A percentile compares a stretch with the other conserved stretches of the same genome.
Evolutionary conservation across 140 eudicot genomes (phyloP).

Genomic region (Artemisia princeps): DNA sequence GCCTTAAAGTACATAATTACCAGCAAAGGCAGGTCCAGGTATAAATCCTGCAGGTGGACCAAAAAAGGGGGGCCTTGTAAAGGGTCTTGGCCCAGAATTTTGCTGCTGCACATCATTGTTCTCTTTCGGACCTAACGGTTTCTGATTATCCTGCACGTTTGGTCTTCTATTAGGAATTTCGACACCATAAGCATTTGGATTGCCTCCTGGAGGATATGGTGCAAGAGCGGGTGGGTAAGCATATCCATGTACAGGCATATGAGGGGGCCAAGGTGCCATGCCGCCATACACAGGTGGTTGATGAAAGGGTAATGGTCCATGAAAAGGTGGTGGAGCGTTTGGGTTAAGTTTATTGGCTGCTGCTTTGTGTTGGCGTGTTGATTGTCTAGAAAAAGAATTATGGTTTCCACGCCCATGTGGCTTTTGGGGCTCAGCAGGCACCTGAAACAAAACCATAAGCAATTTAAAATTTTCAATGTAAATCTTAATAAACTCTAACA

Average conservation of each 20-base stretch:
- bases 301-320: constrained; percentile 50
- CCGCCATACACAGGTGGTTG: constrained; percentile 50
- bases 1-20: constrained; percentile 31
- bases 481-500: background rate
- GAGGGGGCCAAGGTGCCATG: constrained; percentile 56
- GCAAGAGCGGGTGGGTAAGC: constrained; percentile 44
- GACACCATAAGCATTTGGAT: constrained; percentile 36
- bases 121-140: constrained; percentile 43
- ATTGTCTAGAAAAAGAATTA: constrained; percentile 30
- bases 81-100: constrained; percentile 57
- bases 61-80: constrained; percentile 54
- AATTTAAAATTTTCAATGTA: background rate
- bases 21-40: constrained; percentile 60
- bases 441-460: constrained; percentile 34
- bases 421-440: constrained; percentile 43
- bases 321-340: constrained; percentile 41
- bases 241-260: constrained; percentile 51
- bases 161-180: constrained; percentile 48
- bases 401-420: constrained; percentile 43
- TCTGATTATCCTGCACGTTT: constrained; percentile 44
- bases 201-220: constrained; percentile 46
- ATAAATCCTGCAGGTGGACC: constrained; percentile 60
- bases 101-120: constrained; percentile 36
- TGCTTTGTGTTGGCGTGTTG: constrained; percentile 46
- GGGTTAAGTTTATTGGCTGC: constrained; percentile 44